Evolutionary conservation across 106 monocot species (phyloP), one percentile per base, ranked within the genome.

Genomic region (Narthecium ossifragum): DNA sequence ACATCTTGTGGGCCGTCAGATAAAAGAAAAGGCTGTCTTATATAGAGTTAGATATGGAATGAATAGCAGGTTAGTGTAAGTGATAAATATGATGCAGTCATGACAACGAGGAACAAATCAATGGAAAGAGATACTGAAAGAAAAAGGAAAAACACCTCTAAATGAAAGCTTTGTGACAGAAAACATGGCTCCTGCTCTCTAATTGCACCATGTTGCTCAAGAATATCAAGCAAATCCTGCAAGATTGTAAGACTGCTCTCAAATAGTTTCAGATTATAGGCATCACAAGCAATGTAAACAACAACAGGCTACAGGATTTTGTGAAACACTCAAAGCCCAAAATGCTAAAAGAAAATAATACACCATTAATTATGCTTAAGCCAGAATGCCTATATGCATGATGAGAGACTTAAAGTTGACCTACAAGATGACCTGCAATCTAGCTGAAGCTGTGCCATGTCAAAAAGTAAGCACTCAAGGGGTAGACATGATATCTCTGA

Each of bases 101-200:
- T 8, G 14, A 24, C 5, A 29, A 41, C 32, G 12, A 1, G 2
- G 0, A 34, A 34, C 21, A 22, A 28, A 8, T 36, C 12, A 17
- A 57, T 31, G 25, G 1, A 34, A 56, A 20, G 11, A 32, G 2
- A 56, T 43, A 7, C 1, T 34, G 26, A 14, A 39, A 31, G 20
- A 59, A 33, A 29, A 20, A 26, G 6, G 17, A 34, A 67, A 3
- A n/a, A 48, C 63, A 89, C 89, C 89, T 84, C 66, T 38, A 49
- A 56, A 29, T 40, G 9, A 57, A 69, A 58, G 27, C 34, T 31
- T 43, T 57, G 43, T 38, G 71, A 71, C 23, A 89, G 58, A 55
- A 62, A 75, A 75, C 85, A 85, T 65, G 90, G 90, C 50, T 90
- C 90, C 54, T 79, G 32, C 53, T 90, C 85, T 46, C 38, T 66